Percentiles rank a stretch among this genome's conserved stretches.
These are phyloP conservation scores for Lepidopterella palustris DNA, from an alignment of 495 filamentous ascomycete species.

Conservation along the genomic window DNA sequence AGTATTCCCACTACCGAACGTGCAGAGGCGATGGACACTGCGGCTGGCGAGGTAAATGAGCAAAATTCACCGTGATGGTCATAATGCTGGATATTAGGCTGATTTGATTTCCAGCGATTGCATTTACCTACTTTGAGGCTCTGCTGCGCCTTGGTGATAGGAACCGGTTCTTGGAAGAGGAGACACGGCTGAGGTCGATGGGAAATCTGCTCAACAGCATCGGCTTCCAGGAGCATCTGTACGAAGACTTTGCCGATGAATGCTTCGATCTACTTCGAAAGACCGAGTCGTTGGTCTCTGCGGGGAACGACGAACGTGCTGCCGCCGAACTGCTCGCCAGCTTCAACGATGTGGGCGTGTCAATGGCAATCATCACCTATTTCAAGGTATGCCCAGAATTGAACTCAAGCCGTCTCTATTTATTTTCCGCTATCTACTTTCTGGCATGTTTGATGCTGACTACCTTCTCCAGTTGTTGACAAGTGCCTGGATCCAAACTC, in stretches of 20 bases:
- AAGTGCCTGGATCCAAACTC: constrained; percentile 76
- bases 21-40: constrained; percentile 93
- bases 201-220: constrained; percentile 63
- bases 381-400: constrained; percentile 54
- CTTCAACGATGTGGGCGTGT: constrained; percentile 66
- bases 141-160: constrained; percentile 61
- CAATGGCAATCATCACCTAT: constrained; percentile 68
- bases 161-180: constrained; percentile 59
- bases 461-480: constrained; percentile 60
- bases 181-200: constrained; percentile 62
- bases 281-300: constrained; percentile 47
- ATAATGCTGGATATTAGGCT: not conserved
- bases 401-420: too few relatives aligned
- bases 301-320: constrained; percentile 43
- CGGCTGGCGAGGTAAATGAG: constrained; percentile 81
- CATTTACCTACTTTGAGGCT: constrained; percentile 86
- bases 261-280: constrained; percentile 58
- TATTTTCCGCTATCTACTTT: too few relatives aligned
- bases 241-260: constrained; percentile 77
- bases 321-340: constrained; percentile 57
- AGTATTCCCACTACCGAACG: constrained; percentile 80
- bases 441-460: constrained; percentile 28
- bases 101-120: constrained; percentile 61
- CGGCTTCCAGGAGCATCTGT: constrained; percentile 59
- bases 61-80: not conserved